Evolutionary conservation across 257 asterid species (phyloP).

Genomic region (Marsdenia floribunda): DNA sequence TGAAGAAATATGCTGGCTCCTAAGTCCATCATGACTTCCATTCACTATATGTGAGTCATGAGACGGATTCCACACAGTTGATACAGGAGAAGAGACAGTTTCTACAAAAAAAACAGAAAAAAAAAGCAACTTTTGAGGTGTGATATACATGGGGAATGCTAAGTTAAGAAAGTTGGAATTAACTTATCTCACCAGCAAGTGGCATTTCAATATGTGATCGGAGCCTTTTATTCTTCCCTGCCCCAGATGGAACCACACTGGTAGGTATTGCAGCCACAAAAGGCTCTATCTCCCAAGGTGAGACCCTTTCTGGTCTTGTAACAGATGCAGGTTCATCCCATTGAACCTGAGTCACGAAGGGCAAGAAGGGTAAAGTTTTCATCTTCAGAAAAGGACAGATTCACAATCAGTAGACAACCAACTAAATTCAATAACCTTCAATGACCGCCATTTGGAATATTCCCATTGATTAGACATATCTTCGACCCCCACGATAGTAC

Average conservation of each 20-base stretch:
- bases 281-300: constrained; percentile 63
- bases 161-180: not conserved
- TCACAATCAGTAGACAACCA: not conserved
- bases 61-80: constrained; percentile 50
- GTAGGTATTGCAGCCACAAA: constrained; percentile 27
- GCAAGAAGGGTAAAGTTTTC: not conserved
- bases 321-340: constrained; percentile 55
- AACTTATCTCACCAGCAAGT: constrained; percentile 14
- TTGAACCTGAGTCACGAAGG: constrained; percentile 30
- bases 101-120: constrained; percentile 28
- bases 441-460: constrained; percentile 74
- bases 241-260: constrained; percentile 16
- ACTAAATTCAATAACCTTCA: constrained; percentile 43
- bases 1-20: constrained; percentile 21
- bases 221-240: constrained; percentile 23
- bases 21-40: constrained; percentile 28
- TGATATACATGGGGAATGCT: constrained; percentile 4
- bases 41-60: constrained; percentile 31
- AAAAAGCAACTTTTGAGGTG: constrained; percentile 10
- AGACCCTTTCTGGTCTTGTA: constrained; percentile 45
- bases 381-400: not conserved
- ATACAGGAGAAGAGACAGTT: constrained; percentile 33
- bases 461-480: constrained; percentile 65
- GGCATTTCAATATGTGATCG: constrained; percentile 17
- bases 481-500: constrained; percentile 73